Evolutionary conservation across 768 basidiomycete species (phyloP).

Genomic region (Suillus luteus): DNA sequence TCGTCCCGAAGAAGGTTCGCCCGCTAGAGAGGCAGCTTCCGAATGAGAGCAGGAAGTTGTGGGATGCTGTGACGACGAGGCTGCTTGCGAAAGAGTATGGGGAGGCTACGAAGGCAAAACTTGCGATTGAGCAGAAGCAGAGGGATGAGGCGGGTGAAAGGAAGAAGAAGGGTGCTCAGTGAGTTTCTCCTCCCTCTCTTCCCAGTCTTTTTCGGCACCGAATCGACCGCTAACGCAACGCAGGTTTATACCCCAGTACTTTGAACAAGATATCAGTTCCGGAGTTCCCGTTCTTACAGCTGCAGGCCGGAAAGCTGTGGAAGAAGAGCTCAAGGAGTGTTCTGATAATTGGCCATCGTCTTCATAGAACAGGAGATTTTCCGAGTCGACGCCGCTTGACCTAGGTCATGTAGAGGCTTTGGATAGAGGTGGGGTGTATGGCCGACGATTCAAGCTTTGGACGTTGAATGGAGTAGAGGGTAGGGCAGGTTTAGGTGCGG

Average conservation of each 20-base stretch:
- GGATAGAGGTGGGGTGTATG: background rate
- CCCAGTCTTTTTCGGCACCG: background rate
- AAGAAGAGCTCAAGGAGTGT: slow-evolving; percentile 59
- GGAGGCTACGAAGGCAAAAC: slow-evolving; percentile 91
- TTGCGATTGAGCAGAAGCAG: slow-evolving; percentile 90
- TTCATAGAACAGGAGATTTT: background rate
- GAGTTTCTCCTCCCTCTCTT: slow-evolving; percentile 37
- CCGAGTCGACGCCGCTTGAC: background rate
- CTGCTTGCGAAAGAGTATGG: slow-evolving; percentile 83
- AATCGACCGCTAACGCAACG: background rate
- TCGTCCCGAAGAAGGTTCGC: slow-evolving; percentile 84
- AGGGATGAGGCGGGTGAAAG: slow-evolving; percentile 86
- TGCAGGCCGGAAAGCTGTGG: slow-evolving; percentile 69
- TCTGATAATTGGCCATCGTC: background rate
- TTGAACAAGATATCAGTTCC: slow-evolving; percentile 64
- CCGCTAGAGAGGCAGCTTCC: slow-evolving; percentile 78
- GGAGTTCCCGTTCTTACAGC: slow-evolving; percentile 72
- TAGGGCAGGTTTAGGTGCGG: background rate
- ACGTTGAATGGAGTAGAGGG: background rate
- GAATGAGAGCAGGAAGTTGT: slow-evolving; percentile 83
- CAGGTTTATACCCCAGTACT: slow-evolving; percentile 77
- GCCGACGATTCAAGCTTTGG: background rate
- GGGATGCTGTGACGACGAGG: slow-evolving; percentile 79
- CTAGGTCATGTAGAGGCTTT: background rate
- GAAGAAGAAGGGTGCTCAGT: slow-evolving; percentile 79